These are phyloP conservation scores for Coemansia sp. DNA, from an alignment of 192 early-diverging fungal genomes.

Conservation along the genomic window DNA sequence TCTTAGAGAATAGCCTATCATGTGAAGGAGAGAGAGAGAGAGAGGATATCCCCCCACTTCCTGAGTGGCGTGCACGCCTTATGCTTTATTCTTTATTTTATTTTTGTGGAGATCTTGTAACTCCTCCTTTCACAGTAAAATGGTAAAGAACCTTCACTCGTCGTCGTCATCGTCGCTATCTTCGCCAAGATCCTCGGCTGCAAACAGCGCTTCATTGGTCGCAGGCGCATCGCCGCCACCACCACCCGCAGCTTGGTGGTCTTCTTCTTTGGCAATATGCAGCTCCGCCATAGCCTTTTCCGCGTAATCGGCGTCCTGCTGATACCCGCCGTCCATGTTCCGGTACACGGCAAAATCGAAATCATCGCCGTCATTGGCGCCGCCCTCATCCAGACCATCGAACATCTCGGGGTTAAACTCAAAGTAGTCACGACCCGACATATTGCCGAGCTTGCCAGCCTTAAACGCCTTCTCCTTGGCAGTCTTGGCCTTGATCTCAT, in stretches of 20 bases:
- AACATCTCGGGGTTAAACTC: conserved; percentile 95
- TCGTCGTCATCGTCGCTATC: conserved; percentile 24
- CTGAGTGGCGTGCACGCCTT: too few species aligned
- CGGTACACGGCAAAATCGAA: conserved; percentile 82
- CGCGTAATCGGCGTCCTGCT: conserved; percentile 28
- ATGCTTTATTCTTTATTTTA: too few species aligned
- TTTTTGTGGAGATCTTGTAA: too few species aligned
- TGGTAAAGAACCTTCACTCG: not conserved
- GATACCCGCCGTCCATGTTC: conserved; percentile 62
- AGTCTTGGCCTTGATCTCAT: conserved; percentile 66
- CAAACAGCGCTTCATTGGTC: conserved; percentile 28
- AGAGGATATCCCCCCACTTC: too few species aligned
- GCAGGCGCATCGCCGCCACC: not conserved
- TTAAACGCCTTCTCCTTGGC: conserved; percentile 82
- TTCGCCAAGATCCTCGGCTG: conserved; percentile 25
- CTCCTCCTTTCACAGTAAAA: not conserved
- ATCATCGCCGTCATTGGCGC: conserved; percentile 62
- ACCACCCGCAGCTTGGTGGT: not conserved
- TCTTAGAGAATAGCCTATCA: too few species aligned
- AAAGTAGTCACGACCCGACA: conserved; percentile 98
- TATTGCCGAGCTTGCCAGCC: conserved; percentile 87
- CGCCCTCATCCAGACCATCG: conserved; percentile 70
- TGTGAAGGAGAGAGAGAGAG: too few species aligned
- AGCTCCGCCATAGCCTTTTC: conserved; percentile 3
- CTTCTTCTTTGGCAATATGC: not conserved